Percentiles rank a stretch among this genome's conserved stretches.
Evolutionary conservation across 768 basidiomycete genomes (phyloP).

Genomic region (Candolleomyces aberdarensis): DNA sequence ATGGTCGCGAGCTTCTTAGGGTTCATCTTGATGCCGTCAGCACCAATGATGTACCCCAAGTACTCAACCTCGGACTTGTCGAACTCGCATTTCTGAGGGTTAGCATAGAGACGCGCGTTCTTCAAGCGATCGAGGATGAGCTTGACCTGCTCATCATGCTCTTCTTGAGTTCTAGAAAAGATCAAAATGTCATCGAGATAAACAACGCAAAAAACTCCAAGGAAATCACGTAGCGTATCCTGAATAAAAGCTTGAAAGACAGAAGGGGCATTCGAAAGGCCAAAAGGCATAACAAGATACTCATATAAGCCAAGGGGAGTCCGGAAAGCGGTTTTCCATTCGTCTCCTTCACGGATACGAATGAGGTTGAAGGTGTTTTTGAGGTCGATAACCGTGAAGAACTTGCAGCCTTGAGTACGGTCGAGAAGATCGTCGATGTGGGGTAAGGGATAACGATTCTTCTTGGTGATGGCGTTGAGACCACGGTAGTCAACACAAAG

Average conservation of each 20-base stretch:
- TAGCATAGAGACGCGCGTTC: constrained; percentile 30
- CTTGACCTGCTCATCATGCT: constrained; percentile 7
- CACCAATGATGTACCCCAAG: constrained; percentile 1
- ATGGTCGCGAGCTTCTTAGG: constrained; percentile 3
- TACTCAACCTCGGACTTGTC: constrained; percentile 2
- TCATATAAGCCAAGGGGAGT: constrained; percentile 34
- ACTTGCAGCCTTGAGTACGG: constrained; percentile 3
- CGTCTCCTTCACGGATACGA: constrained; percentile 33
- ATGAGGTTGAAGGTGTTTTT: constrained; percentile 34
- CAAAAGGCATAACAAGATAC: constrained; percentile 37
- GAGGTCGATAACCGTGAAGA: constrained; percentile 35
- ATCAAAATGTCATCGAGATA: constrained; percentile 45
- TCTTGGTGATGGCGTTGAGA: constrained; percentile 23
- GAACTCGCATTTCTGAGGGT: constrained; percentile 38
- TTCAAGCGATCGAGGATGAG: constrained; percentile 20
- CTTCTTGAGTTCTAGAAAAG: constrained; percentile 18
- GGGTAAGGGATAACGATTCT: constrained; percentile 2
- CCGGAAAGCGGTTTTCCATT: constrained; percentile 43
- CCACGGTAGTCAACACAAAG: constrained; percentile 30
- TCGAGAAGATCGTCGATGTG: constrained; percentile 5
- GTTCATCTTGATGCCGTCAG: constrained; percentile 3
- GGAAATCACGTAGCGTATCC: constrained; percentile 31
- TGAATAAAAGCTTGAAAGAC: constrained; percentile 43
- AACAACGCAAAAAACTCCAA: constrained; percentile 37
- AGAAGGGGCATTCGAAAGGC: constrained; percentile 34